A percentile compares a stretch with the other conserved stretches of the same genome.
phyloP scores from a whole-genome alignment of 352 stramenopile species.

The Globisporangium spiculum region DNA sequence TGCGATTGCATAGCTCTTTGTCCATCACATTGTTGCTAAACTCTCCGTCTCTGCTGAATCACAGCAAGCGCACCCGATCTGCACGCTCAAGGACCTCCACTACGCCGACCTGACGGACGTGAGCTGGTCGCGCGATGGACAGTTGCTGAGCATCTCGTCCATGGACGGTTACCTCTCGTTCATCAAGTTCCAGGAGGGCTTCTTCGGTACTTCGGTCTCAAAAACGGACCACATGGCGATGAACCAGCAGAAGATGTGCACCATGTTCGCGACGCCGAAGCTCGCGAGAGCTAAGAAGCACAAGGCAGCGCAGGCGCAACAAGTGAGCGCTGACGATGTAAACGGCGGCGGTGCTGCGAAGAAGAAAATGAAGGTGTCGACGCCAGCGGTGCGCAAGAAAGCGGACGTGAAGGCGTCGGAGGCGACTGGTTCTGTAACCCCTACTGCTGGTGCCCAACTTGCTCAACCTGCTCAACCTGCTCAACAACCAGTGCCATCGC shows the following conservation, averaged over 20 bases:
- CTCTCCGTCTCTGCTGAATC: not conserved
- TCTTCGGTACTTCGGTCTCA: constrained; percentile 58
- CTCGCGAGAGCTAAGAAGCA: constrained; percentile 55
- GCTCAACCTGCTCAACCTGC: not conserved
- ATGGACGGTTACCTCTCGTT: constrained; percentile 96
- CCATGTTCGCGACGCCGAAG: constrained; percentile 67
- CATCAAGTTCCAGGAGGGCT: constrained; percentile 86
- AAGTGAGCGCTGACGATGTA: constrained; percentile 1
- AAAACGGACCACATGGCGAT: constrained; percentile 34
- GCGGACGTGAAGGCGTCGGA: constrained; percentile 3
- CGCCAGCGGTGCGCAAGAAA: constrained; percentile 24
- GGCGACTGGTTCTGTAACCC: not conserved
- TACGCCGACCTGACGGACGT: constrained; percentile 94
- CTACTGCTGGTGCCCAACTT: not conserved
- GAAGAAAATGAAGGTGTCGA: constrained; percentile 26
- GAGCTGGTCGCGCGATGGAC: constrained; percentile 90
- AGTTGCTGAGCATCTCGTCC: constrained; percentile 91
- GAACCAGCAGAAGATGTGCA: constrained; percentile 48
- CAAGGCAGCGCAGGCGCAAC: constrained; percentile 14
- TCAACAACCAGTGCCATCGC: constrained; percentile 12
- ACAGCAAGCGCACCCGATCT: constrained; percentile 82
- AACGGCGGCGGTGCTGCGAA: constrained; percentile 13
- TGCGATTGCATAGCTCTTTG: not conserved
- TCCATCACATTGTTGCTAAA: not conserved
- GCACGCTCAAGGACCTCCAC: constrained; percentile 89